phyloP scores from a whole-genome alignment of 139 green algal species.

The Pleodorina starrii region DNA sequence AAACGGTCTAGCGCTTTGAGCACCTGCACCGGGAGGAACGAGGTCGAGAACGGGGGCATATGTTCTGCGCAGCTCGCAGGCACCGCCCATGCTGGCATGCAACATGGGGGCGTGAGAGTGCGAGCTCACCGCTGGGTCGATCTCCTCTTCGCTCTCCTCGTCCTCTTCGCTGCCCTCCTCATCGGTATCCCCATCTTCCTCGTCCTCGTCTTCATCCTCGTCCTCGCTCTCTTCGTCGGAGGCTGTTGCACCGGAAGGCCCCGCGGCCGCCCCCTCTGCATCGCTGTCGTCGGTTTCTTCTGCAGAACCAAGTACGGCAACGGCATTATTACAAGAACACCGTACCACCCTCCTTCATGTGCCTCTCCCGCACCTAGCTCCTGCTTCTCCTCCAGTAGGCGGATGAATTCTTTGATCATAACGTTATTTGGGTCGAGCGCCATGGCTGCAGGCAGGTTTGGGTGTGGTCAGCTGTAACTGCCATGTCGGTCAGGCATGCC shows the following conservation, averaged over 20 bases:
- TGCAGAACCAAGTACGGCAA: neutral
- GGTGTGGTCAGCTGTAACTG: neutral
- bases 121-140: conserved; percentile 6
- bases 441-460: neutral
- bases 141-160: neutral
- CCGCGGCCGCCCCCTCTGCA: neutral
- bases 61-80: neutral
- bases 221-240: neutral
- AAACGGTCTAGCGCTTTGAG: neutral
- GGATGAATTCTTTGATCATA: conserved; percentile 21
- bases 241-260: neutral
- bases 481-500: neutral
- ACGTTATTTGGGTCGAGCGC: conserved; percentile 26
- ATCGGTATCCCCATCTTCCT: neutral
- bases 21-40: neutral
- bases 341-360: too few relatives aligned
- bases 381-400: conserved; percentile 41
- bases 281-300: conserved; percentile 36
- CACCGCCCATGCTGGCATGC: neutral
- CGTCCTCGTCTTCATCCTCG: conserved; percentile 11
- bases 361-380: conserved; percentile 26
- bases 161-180: neutral
- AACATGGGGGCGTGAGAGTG: neutral
- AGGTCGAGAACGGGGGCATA: neutral
- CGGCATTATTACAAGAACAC: too few relatives aligned